Conservation (phyloP, 2,329 filamentous ascomycete genomes). For the Colletotrichum musae region DNA sequence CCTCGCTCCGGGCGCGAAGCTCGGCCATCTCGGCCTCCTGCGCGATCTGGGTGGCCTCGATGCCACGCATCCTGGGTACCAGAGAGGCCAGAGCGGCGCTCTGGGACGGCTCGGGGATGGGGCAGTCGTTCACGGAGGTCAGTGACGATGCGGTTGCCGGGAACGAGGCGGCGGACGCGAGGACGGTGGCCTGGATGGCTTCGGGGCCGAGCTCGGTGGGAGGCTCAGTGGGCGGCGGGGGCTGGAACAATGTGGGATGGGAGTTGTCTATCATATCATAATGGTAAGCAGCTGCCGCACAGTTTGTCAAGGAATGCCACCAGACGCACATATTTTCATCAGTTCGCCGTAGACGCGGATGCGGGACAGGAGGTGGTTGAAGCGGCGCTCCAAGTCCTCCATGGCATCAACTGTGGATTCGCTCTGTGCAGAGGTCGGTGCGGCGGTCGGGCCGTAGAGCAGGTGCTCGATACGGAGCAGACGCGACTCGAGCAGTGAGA, state of each 20-base stretch:
- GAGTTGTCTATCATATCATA: slow-evolving; percentile 59
- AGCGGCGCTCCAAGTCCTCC: slow-evolving; percentile 67
- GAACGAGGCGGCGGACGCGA: slow-evolving; percentile 70
- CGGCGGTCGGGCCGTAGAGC: slow-evolving; percentile 63
- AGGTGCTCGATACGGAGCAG: slow-evolving; percentile 72
- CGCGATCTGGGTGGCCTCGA: slow-evolving; percentile 72
- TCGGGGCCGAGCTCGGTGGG: slow-evolving; percentile 67
- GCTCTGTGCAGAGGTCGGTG: slow-evolving; percentile 51
- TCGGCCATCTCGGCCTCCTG: slow-evolving; percentile 75
- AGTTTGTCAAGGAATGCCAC: background rate
- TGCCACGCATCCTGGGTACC: slow-evolving; percentile 72
- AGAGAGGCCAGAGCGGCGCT: slow-evolving; percentile 71
- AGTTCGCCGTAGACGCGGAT: slow-evolving; percentile 72
- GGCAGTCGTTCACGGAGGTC: slow-evolving; percentile 69
- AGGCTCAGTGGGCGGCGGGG: slow-evolving; percentile 59
- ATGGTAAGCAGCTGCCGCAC: background rate
- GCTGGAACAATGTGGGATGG: slow-evolving; percentile 69
- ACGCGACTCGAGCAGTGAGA: slow-evolving; percentile 71
- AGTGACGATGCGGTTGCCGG: slow-evolving; percentile 70
- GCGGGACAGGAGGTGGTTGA: slow-evolving; percentile 63
- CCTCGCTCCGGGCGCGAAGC: slow-evolving; percentile 75
- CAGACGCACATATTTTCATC: slow-evolving; percentile 70
- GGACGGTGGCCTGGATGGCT: slow-evolving; percentile 68
- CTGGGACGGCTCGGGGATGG: slow-evolving; percentile 68
- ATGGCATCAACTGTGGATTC: slow-evolving; percentile 61